A percentile compares a stretch with the other conserved stretches of the same genome.
phyloP scores from a whole-genome alignment of 495 filamentous ascomycete species.

The Neurospora tetraspora region DNA sequence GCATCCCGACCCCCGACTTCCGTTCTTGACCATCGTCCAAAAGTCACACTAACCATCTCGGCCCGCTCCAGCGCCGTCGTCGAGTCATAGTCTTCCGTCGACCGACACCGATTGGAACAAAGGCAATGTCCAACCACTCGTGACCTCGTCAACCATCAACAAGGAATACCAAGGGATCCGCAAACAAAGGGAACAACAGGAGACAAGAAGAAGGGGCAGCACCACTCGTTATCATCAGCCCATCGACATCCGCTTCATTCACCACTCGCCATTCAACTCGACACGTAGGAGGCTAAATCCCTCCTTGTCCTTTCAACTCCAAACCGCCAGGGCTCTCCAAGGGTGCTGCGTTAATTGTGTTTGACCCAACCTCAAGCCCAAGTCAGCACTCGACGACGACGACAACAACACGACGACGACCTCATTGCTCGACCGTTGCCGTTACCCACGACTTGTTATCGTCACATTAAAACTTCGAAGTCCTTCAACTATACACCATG shows the following conservation, averaged over 20 bases:
- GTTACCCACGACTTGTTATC: not conserved
- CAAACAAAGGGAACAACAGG: constrained; percentile 1
- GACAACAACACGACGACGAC: not conserved
- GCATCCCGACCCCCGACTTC: not conserved
- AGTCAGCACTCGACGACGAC: not conserved
- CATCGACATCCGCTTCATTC: constrained; percentile 17
- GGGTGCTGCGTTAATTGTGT: not conserved
- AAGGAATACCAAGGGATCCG: constrained; percentile 11
- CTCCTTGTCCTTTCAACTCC: constrained; percentile 2
- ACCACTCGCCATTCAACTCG: constrained; percentile 9
- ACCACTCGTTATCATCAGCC: not conserved
- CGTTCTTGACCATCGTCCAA: not conserved
- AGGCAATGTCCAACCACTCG: constrained; percentile 17
- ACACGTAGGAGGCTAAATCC: constrained; percentile 1
- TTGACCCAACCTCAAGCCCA: not conserved
- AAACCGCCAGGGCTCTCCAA: not conserved
- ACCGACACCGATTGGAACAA: constrained; percentile 4
- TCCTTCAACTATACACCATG: constrained; percentile 11
- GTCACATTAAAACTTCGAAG: not conserved
- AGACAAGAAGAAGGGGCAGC: not conserved
- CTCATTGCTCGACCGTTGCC: not conserved
- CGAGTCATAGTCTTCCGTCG: not conserved
- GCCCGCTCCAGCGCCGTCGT: constrained; percentile 1
- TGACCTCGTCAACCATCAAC: constrained; percentile 16
- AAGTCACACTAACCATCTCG: not conserved